Evolutionary conservation across 257 asterid genomes (phyloP), one percentile per base, ranked within the genome.

Genomic region (Ballota nigra): DNA sequence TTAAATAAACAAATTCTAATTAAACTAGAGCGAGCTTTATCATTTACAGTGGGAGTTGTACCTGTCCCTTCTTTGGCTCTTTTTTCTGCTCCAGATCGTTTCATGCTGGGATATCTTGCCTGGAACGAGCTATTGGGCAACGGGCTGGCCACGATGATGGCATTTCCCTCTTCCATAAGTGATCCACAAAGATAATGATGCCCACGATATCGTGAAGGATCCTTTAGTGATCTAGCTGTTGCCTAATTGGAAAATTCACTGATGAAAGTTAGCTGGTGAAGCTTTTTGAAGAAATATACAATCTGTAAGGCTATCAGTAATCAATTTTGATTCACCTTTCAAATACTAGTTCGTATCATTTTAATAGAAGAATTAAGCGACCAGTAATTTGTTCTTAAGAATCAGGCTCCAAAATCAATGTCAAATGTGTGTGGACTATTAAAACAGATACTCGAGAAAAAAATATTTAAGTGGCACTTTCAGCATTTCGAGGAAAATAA

Each of bases 151-250:
- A 89, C 79, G 12, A 83, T 78, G 1, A 94, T 73, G 31, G 74
- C 77, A n/a, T 84, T 59, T 69, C 75, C 90, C 76, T 89, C 96
- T 81, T 88, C 97, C 63, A 69, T 64, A 24, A 94, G 64, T 41
- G 96, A 86, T 72, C 99, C 97, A 56, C 95, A 89, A 16, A 86
- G 93, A 73, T 80, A 82, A 82, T 91, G 99, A 43, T 82, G 78
- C 11, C 80, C 51, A 5, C 94, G 91, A 73, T 84, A 73, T 57
- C 97, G 85, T 7, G 77, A 57, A 45, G 90, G 84, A 78, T 91
- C 90, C 70, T 47, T 84, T 66, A 86, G 89, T 40, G 84, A 88
- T 78, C 79, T 85, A 31, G 78, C 41, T 47, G 96, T 84, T 11
- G 90, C 78, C 96, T 19, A 68, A 63, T 68, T 57, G 22, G 18